Evolutionary conservation across 2,329 filamentous ascomycete species (phyloP), one percentile per base, ranked within the genome.

Genomic region (Epichloe uncinata): DNA sequence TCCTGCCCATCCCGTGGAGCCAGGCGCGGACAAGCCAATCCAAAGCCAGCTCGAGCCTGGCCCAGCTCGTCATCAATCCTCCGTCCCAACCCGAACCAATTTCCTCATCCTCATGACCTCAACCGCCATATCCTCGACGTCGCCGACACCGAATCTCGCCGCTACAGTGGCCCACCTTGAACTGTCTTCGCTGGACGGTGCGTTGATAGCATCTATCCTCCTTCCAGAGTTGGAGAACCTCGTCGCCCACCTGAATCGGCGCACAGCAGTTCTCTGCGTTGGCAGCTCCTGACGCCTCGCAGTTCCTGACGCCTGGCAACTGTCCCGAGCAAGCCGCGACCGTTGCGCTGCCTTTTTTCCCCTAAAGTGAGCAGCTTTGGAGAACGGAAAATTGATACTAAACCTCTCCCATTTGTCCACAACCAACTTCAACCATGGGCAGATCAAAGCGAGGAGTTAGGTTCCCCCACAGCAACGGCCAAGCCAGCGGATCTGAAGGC

Each of bases 401-500:
- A 12, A 15, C 5, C 20, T 33, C 22, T 11, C 7, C 20, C n/a
- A 11, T 33, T n/a, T 41, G 16, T 40, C 36, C 22, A 30, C 26
- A 30, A 4, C 26, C 51, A 37, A 26, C 35, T 8, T 48, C 44
- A 48, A 45, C 22, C 54, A 69, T 69, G 65, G 61, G 59, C 47
- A 62, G 66, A 54, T 61, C 66, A 55, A 68, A 66, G 63, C 72
- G 75, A 63, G 75, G 75, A 60, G 75, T 78, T 53, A 72, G 73
- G 55, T 79, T 78, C 64, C 73, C 73, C 57, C 69, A 71, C 58
- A 61, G 65, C 56, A 75, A 78, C 54, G 71, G 71, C 51, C 64
- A 69, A 48, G 57, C 55, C 53, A 61, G 59, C 51, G 61, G 61
- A 52, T 57, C 63, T 53, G 74, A 84, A 12, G 75, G 79, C 47